These are phyloP conservation scores for Rhodamnia rubescens DNA, from an alignment of 345 rosid genomes.

Conservation along the genomic window DNA sequence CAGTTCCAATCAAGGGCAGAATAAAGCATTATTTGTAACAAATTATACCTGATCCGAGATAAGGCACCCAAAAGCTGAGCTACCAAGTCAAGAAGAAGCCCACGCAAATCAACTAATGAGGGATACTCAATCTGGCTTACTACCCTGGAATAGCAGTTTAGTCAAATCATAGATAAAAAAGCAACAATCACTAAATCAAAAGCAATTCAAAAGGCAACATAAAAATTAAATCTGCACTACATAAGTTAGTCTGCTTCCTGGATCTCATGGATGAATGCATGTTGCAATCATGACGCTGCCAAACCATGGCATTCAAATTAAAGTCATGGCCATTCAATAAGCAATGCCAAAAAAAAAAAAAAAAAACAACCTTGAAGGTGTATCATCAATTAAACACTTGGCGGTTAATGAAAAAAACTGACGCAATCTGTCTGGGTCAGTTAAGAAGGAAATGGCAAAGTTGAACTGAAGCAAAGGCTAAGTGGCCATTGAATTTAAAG, in stretches of 20 bases:
- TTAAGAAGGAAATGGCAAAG: neutral
- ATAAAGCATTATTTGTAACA: neutral
- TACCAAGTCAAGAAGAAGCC: constrained; percentile 92
- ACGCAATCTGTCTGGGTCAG: neutral
- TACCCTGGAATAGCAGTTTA: constrained; percentile 43
- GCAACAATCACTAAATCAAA: neutral
- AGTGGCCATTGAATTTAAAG: neutral
- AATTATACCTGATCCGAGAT: constrained; percentile 81
- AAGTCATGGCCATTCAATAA: neutral
- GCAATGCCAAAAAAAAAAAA: neutral
- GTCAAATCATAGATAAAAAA: neutral
- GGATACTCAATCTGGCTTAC: constrained; percentile 99
- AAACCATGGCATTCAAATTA: neutral
- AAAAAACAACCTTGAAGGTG: neutral
- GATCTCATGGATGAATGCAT: neutral
- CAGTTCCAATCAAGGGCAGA: neutral
- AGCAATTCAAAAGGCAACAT: neutral
- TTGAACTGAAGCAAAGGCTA: neutral
- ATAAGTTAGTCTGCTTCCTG: neutral
- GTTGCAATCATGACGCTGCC: neutral
- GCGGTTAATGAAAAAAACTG: neutral
- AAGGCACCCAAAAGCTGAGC: constrained; percentile 97
- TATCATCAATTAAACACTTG: neutral
- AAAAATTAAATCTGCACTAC: neutral
- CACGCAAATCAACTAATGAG: constrained; percentile 91